Percentiles rank a stretch among this genome's conserved stretches.
phyloP scores from a whole-genome alignment of 2,329 filamentous ascomycete species.

The Ophiocordyceps australis region DNA sequence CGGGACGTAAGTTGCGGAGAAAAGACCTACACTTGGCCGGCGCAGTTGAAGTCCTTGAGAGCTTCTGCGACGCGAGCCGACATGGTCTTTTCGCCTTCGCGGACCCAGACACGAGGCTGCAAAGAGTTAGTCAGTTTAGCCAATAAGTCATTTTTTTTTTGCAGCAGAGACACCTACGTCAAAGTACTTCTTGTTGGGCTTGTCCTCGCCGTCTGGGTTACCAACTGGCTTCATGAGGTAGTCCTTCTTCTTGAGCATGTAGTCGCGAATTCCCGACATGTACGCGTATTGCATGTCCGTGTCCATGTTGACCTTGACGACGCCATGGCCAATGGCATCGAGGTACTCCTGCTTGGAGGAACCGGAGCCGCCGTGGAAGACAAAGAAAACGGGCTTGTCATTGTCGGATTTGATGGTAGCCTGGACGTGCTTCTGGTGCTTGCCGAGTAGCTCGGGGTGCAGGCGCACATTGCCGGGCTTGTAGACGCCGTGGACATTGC shows the following conservation, averaged over 20 bases:
- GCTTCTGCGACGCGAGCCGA: constrained; percentile 59
- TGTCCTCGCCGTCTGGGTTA: constrained; percentile 89
- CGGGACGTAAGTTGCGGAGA: too few species aligned
- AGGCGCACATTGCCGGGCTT: constrained; percentile 96
- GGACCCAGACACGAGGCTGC: constrained; percentile 82
- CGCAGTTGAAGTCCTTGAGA: constrained; percentile 72
- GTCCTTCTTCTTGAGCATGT: constrained; percentile 84
- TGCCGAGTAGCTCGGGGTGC: constrained; percentile 84
- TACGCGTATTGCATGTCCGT: constrained; percentile 97
- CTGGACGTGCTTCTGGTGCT: constrained; percentile 89
- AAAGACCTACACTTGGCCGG: constrained; percentile 17
- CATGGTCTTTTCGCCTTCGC: constrained; percentile 97
- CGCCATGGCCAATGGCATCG: constrained; percentile 78
- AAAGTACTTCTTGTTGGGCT: constrained; percentile 98
- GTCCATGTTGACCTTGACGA: constrained; percentile 99
- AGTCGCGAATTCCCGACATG: constrained; percentile 83
- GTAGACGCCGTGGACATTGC: constrained; percentile 98
- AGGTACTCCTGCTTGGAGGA: constrained; percentile 80
- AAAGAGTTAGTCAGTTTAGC: too few species aligned
- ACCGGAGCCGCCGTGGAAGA: constrained; percentile 97
- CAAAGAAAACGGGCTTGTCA: constrained; percentile 93
- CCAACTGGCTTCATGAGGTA: constrained; percentile 77
- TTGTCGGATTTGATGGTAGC: constrained; percentile 54
- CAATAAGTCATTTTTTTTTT: too few species aligned
- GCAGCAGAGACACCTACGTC: constrained; percentile 22